phyloP scores from a whole-genome alignment of 495 filamentous ascomycete genomes.

The Xylaria intraflava region DNA sequence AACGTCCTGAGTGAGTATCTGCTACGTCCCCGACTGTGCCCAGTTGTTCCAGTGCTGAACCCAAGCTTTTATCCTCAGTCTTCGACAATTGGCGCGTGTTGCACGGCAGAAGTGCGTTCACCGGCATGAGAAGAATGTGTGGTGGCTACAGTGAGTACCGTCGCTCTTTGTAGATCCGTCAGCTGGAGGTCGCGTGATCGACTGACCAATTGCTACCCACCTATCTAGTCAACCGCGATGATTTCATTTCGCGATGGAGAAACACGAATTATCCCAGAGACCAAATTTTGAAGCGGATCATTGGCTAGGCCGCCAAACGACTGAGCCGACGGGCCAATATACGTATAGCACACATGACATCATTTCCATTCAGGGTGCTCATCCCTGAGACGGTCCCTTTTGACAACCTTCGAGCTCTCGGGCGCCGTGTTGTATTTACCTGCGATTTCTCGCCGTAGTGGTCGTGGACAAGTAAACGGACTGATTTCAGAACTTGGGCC shows the following conservation, averaged over 20 bases:
- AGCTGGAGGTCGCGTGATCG: too few species aligned
- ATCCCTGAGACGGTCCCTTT: too few species aligned
- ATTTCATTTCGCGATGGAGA: conserved; percentile 72
- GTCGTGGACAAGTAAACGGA: too few species aligned
- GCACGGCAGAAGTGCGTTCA: conserved; percentile 76
- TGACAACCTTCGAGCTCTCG: too few species aligned
- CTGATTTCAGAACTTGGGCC: too few species aligned
- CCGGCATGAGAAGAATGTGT: conserved; percentile 77
- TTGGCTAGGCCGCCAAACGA: conserved; percentile 17
- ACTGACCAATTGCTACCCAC: conserved; percentile 17
- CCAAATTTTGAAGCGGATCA: conserved; percentile 37
- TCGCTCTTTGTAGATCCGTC: not conserved
- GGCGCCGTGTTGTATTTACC: too few species aligned
- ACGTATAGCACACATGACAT: too few species aligned
- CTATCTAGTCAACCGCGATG: conserved; percentile 76
- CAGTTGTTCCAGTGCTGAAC: conserved; percentile 7
- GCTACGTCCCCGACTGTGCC: not conserved
- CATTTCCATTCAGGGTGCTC: too few species aligned
- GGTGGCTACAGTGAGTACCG: conserved; percentile 72
- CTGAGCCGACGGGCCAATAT: too few species aligned
- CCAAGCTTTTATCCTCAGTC: conserved; percentile 45
- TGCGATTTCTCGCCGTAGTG: too few species aligned
- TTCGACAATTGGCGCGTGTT: conserved; percentile 96
- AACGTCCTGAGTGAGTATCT: conserved; percentile 59
- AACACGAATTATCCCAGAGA: conserved; percentile 59